Percentiles rank a stretch among this genome's conserved stretches.
Conservation (phyloP, 176 grass and related monocot species). For the Lolium perenne region DNA sequence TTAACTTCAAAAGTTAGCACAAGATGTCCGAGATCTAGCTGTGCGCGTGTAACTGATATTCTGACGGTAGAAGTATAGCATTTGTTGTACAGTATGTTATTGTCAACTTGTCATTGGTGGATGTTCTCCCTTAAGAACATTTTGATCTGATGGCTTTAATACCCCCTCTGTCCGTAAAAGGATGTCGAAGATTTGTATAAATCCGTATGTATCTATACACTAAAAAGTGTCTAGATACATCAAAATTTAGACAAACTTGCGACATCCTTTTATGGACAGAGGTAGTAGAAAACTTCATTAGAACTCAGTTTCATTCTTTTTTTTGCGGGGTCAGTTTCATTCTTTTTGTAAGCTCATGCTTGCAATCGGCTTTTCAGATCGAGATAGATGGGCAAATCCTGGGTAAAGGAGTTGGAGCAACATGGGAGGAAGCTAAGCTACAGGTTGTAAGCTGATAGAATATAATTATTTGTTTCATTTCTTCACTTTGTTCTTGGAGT, state of each 20-base stretch:
- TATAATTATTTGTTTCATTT: constrained; percentile 21
- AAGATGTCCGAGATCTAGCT: not conserved
- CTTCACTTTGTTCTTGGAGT: constrained; percentile 7
- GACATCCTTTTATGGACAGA: too few species aligned
- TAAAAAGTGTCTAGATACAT: too few species aligned
- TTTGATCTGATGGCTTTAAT: constrained; percentile 9
- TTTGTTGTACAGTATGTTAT: not conserved
- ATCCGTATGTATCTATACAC: too few species aligned
- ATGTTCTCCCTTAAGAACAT: constrained; percentile 19
- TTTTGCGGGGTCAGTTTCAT: too few species aligned
- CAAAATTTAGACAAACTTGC: too few species aligned
- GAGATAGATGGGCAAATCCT: constrained; percentile 69
- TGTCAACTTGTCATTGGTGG: not conserved
- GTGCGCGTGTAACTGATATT: constrained; percentile 3
- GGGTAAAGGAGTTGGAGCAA: constrained; percentile 63
- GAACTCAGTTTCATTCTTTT: not conserved
- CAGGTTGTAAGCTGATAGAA: constrained; percentile 52
- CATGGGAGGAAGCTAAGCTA: constrained; percentile 87
- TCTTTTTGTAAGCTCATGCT: not conserved
- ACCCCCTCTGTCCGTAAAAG: too few species aligned
- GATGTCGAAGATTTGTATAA: too few species aligned
- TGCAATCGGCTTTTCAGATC: constrained; percentile 57
- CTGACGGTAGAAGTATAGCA: not conserved
- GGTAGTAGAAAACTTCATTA: not conserved
- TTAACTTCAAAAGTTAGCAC: not conserved